Conservation (phyloP, 1,284 basidiomycete genomes). For the Vanrija sp. region DNA sequence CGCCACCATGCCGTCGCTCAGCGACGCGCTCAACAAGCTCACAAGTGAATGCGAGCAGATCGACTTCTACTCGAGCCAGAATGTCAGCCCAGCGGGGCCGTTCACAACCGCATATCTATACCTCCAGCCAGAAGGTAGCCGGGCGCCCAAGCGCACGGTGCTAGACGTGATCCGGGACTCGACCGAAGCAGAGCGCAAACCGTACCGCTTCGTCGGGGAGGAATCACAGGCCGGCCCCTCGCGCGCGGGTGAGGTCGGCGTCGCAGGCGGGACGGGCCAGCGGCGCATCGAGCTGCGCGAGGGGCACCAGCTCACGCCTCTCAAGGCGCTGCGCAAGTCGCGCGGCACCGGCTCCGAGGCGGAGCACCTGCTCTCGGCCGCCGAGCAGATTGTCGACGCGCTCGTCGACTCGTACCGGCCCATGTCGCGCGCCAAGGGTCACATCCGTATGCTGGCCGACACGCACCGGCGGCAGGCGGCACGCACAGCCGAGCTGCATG, state of each 20-base stretch:
- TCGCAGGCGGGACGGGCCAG: background rate
- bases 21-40: constrained; percentile 35
- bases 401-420: constrained; percentile 16
- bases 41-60: constrained; percentile 36
- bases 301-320: constrained; percentile 29
- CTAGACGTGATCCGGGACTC: constrained; percentile 43
- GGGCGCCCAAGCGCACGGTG: constrained; percentile 15
- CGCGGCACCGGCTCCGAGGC: constrained; percentile 26
- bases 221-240: background rate
- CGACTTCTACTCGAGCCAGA: constrained; percentile 25
- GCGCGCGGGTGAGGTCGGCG: too few relatives aligned
- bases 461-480: constrained; percentile 30
- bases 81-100: constrained; percentile 30
- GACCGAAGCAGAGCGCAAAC: constrained; percentile 31
- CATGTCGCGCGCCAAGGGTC: constrained; percentile 41
- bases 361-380: constrained; percentile 35
- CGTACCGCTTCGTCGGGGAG: constrained; percentile 44
- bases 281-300: constrained; percentile 40
- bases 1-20: constrained; percentile 36
- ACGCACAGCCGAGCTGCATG: constrained; percentile 35
- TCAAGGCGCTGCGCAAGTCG: constrained; percentile 24
- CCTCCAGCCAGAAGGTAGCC: constrained; percentile 2
- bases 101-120: constrained; percentile 40
- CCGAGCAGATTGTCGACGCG: constrained; percentile 42
- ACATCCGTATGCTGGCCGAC: constrained; percentile 29